Conservation (phyloP, 129 eudicot species). For the Calendula officinalis region DNA sequence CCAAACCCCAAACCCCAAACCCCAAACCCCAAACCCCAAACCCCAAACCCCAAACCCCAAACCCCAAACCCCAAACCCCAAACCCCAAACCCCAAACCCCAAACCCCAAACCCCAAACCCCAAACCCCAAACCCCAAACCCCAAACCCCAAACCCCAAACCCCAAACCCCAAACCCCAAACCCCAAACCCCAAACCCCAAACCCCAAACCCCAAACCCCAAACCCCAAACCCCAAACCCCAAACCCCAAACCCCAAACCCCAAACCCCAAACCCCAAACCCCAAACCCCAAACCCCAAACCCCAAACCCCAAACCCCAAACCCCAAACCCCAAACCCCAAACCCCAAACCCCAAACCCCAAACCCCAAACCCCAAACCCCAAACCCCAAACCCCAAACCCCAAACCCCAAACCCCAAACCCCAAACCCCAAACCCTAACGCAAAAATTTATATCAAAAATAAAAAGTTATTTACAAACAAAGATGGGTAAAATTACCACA, state of each 20-base stretch:
- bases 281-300: too few relatives aligned
- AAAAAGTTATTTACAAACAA: too few relatives aligned
- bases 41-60: too few relatives aligned
- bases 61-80: too few relatives aligned
- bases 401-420: background rate
- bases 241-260: background rate
- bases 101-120: background rate
- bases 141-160: background rate
- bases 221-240: background rate
- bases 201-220: background rate
- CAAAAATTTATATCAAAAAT: background rate
- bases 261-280: background rate
- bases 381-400: background rate
- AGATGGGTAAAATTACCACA: too few relatives aligned
- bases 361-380: background rate
- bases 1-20: background rate
- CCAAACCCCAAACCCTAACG: background rate
- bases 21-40: background rate
- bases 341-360: too few relatives aligned
- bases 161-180: background rate
- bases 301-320: too few relatives aligned
- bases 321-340: too few relatives aligned
- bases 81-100: too few relatives aligned
- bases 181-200: background rate
- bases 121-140: background rate